These are phyloP conservation scores for Coniferiporia sulphurascens DNA, from an alignment of 1,284 basidiomycete species.

Conservation along the genomic window DNA sequence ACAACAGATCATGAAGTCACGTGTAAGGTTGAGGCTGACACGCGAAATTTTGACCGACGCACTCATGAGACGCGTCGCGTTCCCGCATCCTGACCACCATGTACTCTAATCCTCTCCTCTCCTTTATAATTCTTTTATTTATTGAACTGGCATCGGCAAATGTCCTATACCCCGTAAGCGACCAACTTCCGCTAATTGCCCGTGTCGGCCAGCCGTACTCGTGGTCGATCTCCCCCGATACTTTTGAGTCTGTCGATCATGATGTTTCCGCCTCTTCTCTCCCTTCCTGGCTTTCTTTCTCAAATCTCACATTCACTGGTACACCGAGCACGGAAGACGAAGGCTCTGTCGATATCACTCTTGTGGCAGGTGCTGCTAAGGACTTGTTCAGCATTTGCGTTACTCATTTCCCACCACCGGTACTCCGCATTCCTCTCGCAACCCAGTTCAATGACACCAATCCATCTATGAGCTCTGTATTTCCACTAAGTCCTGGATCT, in stretches of 20 bases:
- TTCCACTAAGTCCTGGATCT: constrained; percentile 49
- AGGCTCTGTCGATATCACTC: constrained; percentile 48
- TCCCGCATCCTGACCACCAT: constrained; percentile 4
- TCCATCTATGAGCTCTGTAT: constrained; percentile 66
- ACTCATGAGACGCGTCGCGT: neutral
- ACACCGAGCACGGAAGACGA: constrained; percentile 52
- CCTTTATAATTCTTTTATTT: constrained; percentile 5
- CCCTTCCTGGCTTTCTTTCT: constrained; percentile 63
- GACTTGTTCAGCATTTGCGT: constrained; percentile 56
- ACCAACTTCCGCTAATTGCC: constrained; percentile 61
- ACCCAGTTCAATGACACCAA: constrained; percentile 58
- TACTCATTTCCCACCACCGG: constrained; percentile 51
- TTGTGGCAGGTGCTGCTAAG: constrained; percentile 51
- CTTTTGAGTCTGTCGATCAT: constrained; percentile 49
- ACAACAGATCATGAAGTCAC: too few species aligned
- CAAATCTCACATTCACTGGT: constrained; percentile 48
- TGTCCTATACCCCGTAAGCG: constrained; percentile 46
- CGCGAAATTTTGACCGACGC: neutral
- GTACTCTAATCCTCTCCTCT: constrained; percentile 12
- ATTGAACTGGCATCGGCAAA: constrained; percentile 23
- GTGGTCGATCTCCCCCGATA: constrained; percentile 58
- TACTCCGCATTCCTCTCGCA: constrained; percentile 48
- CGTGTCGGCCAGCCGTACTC: constrained; percentile 51
- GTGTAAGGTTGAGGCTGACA: neutral
- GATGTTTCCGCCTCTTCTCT: constrained; percentile 47